Evolutionary conservation across 2,329 filamentous ascomycete species (phyloP), one percentile per base, ranked within the genome.

Genomic region (Aspergillus fructus): DNA sequence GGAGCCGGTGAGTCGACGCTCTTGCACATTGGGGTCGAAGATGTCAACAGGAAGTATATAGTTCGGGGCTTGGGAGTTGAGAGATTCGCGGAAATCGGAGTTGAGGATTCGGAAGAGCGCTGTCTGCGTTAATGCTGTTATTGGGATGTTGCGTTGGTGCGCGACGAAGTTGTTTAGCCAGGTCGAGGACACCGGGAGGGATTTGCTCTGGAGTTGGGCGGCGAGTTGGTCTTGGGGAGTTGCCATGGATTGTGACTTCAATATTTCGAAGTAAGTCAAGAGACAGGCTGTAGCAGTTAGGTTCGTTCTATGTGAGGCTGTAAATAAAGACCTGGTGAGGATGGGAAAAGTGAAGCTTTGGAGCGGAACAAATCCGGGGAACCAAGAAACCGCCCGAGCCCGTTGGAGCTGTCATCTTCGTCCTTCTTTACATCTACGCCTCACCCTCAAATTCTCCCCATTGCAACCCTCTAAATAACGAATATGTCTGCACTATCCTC

Each of bases 21-120:
- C 85, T 61, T 83, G 79, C 9, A 82, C 72, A 3, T 77, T 74
- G 0, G 83, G 78, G 62, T 84, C 78, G 48, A 79, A 74, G n/a
- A 87, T 74, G 61, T 83, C 81, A 0, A 74, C 55, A 0, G 92
- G 90, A 4, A 92, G 78, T 7, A 78, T 64, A 7, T 66, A 65
- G 3, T 67, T 62, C 2, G 64, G 59, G 21, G 67, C 83, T 73
- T 58, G 87, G 68, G 55, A 85, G 67, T 59, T 69, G 13, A 87
- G 75, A 0, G 88, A 83, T 3, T 79, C 76, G 1, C 88, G 88
- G 61, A 97, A 84, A 76, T 97, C 90, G 39, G 88, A 84, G 30
- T 88, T 84, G 5, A 97, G 83, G 11, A 97, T 79, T 53, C 91
- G 91, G 64, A 92, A 89, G 63, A 89, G 86, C 39, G 89, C 89